Evolutionary conservation across 257 asterid species (phyloP).

Genomic region (Nyctanthes arbortristis): DNA sequence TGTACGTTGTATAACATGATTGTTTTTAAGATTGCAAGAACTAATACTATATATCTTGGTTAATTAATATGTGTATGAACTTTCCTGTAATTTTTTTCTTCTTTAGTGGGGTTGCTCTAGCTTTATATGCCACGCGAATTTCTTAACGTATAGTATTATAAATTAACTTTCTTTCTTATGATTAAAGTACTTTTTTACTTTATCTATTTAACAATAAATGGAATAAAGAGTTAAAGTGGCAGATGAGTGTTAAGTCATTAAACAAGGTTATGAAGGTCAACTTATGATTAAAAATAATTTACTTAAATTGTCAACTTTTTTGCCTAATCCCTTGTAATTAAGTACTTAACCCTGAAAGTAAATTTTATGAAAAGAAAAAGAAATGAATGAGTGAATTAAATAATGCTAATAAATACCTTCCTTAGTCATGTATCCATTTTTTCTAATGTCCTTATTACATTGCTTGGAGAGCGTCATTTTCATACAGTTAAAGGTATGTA

Average conservation of each 20-base stretch:
- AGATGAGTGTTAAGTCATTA: background rate
- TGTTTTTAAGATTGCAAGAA: background rate
- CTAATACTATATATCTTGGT: background rate
- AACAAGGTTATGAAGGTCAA: conserved; percentile 20
- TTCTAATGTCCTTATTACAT: conserved; percentile 3
- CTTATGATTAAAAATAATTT: conserved; percentile 16
- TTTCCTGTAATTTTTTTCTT: background rate
- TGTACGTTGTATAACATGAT: background rate
- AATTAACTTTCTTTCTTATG: background rate
- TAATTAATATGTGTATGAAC: background rate
- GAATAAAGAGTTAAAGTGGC: background rate
- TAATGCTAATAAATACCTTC: background rate
- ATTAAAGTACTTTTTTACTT: too few species aligned
- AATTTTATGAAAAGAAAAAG: background rate
- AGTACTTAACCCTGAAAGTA: background rate
- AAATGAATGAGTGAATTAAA: background rate
- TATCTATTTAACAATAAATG: background rate
- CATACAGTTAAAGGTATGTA: conserved; percentile 28
- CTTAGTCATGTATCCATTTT: conserved; percentile 20
- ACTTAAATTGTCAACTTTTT: conserved; percentile 1
- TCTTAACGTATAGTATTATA: background rate
- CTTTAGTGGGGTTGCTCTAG: background rate
- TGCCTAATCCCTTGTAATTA: conserved; percentile 6
- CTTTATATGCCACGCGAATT: background rate
- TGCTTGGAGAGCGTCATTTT: conserved; percentile 9